Base-by-base conservation (phyloP, 2,329 filamentous ascomycete genomes). In the Penicillium sp. region DNA sequence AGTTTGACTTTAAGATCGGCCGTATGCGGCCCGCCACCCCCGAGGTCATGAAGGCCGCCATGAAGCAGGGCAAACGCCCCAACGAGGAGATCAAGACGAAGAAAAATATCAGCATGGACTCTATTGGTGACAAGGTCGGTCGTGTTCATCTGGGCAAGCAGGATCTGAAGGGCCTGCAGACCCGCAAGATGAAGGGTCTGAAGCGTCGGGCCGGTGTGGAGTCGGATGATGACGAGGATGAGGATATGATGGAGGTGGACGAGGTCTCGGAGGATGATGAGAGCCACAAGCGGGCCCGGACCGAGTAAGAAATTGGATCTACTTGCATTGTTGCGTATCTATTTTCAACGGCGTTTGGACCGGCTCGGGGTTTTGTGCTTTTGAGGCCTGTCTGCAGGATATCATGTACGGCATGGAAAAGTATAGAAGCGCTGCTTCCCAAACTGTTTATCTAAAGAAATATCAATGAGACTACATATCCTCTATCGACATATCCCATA, bases 121-220 rank as follows among this genome's bases (percentile, higher is more conserved):
- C 86, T 36, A 91, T 99, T 77, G 94, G 94, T 70, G 94, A 99
- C 76, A 97, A 97, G 86, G 82, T 97, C 59, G 94, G 93, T 58
- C 87, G 91, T 63, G 89, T 99, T 58, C 94, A 99, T 73, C 75
- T 96, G 54, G 91, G 89, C 67, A 91, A 88, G 78, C 91, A 97
- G 76, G 91, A 99, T 76, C 82, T 99, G 52, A 81, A 80, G 68
- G 84, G 88, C 64, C 75, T 99, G 74, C 94, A 99, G 80, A 95
- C 92, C 46, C 87, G 94, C 69, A 99, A 99, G 85, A 97, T 99
- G 92, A 99, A 99, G 85, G 94, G 92, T 61, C 75, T 99, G 62
- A 99, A 97, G 84, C 83, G 94, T 60, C 85, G 82, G 59, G 84
- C 90, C 48, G 86, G 86, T 56, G 75, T 84, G 20, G 80, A 81